Percentiles rank a stretch among this genome's conserved stretches.
These are phyloP conservation scores for Nothopassalora personata DNA, from an alignment of 2,329 filamentous ascomycete genomes.

Conservation along the genomic window DNA sequence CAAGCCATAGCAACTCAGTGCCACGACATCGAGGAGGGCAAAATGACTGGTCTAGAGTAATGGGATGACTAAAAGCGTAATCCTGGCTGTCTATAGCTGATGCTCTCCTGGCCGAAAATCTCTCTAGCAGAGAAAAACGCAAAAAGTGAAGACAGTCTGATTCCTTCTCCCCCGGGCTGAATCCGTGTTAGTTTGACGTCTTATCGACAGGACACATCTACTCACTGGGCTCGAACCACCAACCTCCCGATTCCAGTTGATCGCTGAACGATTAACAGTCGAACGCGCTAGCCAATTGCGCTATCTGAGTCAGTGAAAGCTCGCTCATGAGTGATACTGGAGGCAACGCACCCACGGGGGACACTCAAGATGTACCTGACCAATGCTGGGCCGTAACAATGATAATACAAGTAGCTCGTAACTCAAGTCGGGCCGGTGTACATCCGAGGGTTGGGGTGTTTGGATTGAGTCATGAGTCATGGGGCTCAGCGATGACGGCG, in stretches of 20 bases:
- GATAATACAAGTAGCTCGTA: background rate
- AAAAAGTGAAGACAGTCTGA: no score
- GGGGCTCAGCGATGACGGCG: background rate
- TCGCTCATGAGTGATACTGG: background rate
- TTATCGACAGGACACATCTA: no score
- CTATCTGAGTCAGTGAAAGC: conserved; percentile 6
- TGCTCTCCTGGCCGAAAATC: no score
- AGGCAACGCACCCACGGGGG: background rate
- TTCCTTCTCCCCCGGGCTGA: no score
- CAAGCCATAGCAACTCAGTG: no score
- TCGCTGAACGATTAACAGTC: conserved; percentile 15
- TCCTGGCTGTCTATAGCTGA: no score
- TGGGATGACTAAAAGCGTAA: no score
- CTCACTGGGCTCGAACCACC: conserved; percentile 17
- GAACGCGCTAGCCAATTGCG: conserved; percentile 25
- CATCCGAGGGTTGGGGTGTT: background rate
- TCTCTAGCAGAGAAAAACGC: no score
- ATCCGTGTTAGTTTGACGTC: no score
- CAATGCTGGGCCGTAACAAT: background rate
- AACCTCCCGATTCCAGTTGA: conserved; percentile 16
- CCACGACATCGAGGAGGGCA: no score
- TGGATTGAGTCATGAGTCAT: background rate
- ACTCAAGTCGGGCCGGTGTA: background rate
- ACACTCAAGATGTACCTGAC: background rate
- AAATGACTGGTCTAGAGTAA: no score